Evolutionary conservation across 163 green algal species (phyloP), one percentile per base, ranked within the genome.

Genomic region (Smithsoniella earleae): DNA sequence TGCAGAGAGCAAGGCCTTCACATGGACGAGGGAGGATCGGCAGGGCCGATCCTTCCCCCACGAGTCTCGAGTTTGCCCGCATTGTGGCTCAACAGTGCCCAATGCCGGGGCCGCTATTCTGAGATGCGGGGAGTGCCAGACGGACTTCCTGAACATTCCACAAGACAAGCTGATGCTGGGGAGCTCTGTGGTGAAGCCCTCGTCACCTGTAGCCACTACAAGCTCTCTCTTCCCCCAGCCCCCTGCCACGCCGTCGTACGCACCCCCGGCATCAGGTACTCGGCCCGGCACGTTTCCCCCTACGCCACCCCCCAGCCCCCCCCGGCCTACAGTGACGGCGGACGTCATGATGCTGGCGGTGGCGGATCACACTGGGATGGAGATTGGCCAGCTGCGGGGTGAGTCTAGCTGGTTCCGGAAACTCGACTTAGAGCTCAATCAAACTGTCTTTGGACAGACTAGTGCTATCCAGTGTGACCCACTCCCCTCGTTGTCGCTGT

Each of bases 291-390:
- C 43, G 16, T 16, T 16, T 18, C 16, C 16, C 16, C 43, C 49
- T 25, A 27, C 6, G 49, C 25, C 49, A 64, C 13, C 6, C 25
- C 8, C 25, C 6, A 64, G 8, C 49, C 49, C 13, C 25, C 0
- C 31, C 25, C 25, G 6, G 8, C 8, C 49, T 0, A 27, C 33
- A 0, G 49, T 64, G 6, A 27, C 31, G 31, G 31, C 49, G 49
- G 49, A 64, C 25, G 49, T 27, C 49, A 27, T 64, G 49, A 74
- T 85, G 38, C 63, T 85, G 62, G 80, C 93, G 6, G 85, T 95
- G 46, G 69, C 81, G 20, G 74, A 84, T 27, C 84, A 82, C 43
- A 80, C 86, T 27, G 89, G 90, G 46, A 84, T 96, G 40, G 84
- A 88, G 2, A 66, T 87, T 18, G 73, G 49, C 8, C 49, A 64